Evolutionary conservation across 306 rosid genomes (phyloP).

Genomic region (Comarum palustre): DNA sequence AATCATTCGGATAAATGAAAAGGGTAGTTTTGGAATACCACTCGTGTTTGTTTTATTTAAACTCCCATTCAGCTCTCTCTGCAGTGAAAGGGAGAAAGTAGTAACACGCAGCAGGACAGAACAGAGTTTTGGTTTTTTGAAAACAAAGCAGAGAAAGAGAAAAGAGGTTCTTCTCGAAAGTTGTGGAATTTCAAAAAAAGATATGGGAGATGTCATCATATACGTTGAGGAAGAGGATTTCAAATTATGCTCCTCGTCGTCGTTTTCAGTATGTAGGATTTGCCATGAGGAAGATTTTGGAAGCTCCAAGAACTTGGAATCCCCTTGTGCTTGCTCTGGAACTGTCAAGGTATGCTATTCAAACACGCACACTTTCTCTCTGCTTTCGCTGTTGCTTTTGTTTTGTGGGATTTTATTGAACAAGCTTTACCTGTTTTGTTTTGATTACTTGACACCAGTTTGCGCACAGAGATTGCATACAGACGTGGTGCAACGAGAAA

Average conservation of each 20-base stretch:
- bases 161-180: conserved; percentile 18
- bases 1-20: neutral
- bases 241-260: conserved; percentile 40
- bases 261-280: conserved; percentile 63
- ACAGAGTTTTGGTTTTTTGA: neutral
- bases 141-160: conserved; percentile 16
- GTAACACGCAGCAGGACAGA: conserved; percentile 7
- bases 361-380: neutral
- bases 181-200: conserved; percentile 16
- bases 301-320: conserved; percentile 57
- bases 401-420: neutral
- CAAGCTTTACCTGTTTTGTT: no score
- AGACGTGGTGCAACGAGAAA: conserved; percentile 94
- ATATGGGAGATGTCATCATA: conserved; percentile 63
- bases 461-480: conserved; percentile 97
- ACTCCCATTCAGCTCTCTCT: conserved; percentile 4
- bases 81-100: neutral
- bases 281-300: conserved; percentile 90
- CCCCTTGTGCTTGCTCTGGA: conserved; percentile 98
- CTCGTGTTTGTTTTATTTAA: conserved; percentile 29
- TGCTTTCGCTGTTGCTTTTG: no score
- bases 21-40: conserved; percentile 54
- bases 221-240: conserved; percentile 67
- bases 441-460: conserved; percentile 37
- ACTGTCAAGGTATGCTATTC: conserved; percentile 75